phyloP scores from a whole-genome alignment of 768 basidiomycete species.

The Psilocybe tampanensis region DNA sequence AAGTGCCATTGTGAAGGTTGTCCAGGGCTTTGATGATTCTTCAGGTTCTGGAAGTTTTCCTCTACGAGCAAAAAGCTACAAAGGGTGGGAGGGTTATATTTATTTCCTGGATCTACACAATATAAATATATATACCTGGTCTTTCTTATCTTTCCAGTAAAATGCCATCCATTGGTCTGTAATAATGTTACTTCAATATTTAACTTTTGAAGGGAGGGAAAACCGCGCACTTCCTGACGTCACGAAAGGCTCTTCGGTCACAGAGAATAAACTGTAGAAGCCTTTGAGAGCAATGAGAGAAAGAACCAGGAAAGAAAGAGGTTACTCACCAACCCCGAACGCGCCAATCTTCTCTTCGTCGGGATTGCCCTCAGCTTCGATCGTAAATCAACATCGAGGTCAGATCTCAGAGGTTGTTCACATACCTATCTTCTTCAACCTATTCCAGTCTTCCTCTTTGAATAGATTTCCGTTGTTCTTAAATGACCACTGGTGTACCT shows the following conservation, averaged over 20 bases:
- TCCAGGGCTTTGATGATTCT: slow-evolving; percentile 57
- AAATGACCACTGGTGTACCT: slow-evolving; percentile 85
- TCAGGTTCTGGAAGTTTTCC: slow-evolving; percentile 56
- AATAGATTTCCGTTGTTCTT: slow-evolving; percentile 88
- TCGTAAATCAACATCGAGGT: neutral
- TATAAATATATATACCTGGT: slow-evolving; percentile 54
- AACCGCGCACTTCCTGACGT: slow-evolving; percentile 65
- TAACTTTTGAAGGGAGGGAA: slow-evolving; percentile 19
- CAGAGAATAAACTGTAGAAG: slow-evolving; percentile 79
- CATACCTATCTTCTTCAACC: slow-evolving; percentile 80
- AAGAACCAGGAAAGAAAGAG: neutral
- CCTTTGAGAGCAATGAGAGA: slow-evolving; percentile 12
- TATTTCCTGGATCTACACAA: neutral
- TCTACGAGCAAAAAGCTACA: slow-evolving; percentile 81
- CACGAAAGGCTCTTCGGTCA: slow-evolving; percentile 83
- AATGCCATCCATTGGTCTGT: slow-evolving; percentile 91
- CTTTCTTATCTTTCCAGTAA: slow-evolving; percentile 93
- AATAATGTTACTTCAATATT: slow-evolving; percentile 6
- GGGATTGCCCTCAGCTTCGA: slow-evolving; percentile 86
- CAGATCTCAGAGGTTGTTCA: neutral
- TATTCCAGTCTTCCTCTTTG: slow-evolving; percentile 83
- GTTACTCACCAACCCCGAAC: slow-evolving; percentile 75
- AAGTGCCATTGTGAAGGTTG: slow-evolving; percentile 87
- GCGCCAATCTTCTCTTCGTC: slow-evolving; percentile 95
- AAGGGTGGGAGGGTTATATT: neutral